These are phyloP conservation scores for Perkinsela sp. DNA, from an alignment of 208 protist genomes.

Conservation along the genomic window DNA sequence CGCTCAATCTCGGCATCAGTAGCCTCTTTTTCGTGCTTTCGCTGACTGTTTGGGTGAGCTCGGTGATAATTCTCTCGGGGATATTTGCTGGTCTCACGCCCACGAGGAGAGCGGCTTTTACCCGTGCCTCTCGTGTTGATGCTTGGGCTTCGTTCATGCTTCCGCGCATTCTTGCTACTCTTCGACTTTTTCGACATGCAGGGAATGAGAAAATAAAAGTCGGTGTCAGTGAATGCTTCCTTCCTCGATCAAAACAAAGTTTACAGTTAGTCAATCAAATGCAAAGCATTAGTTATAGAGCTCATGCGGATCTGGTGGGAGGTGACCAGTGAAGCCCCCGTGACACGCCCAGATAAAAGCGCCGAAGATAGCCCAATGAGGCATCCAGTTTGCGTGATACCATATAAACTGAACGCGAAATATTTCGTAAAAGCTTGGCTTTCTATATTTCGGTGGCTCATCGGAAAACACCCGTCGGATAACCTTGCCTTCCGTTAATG, in stretches of 20 bases:
- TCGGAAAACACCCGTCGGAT: conserved; percentile 20
- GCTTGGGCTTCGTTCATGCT: not conserved
- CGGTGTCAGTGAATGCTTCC: not conserved
- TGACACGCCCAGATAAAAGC: not conserved
- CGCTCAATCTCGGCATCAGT: no score
- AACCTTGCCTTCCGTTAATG: conserved; percentile 14
- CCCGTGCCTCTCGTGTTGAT: not conserved
- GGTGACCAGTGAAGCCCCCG: conserved; percentile 3
- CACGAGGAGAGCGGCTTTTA: not conserved
- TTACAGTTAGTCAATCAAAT: not conserved
- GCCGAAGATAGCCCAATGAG: not conserved
- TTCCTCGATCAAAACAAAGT: not conserved
- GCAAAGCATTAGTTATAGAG: not conserved
- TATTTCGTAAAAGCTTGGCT: not conserved
- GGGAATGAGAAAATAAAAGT: not conserved
- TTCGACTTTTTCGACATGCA: not conserved
- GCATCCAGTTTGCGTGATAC: not conserved
- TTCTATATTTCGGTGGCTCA: not conserved
- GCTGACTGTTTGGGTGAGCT: no score
- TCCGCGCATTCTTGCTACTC: not conserved
- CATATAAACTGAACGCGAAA: not conserved
- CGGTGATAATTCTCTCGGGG: no score
- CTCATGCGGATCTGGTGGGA: conserved; percentile 1
- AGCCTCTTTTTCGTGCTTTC: no score
- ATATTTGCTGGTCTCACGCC: no score